These are phyloP conservation scores for Pachysolen tannophilus DNA, from an alignment of 805 yeast species.

Conservation along the genomic window DNA sequence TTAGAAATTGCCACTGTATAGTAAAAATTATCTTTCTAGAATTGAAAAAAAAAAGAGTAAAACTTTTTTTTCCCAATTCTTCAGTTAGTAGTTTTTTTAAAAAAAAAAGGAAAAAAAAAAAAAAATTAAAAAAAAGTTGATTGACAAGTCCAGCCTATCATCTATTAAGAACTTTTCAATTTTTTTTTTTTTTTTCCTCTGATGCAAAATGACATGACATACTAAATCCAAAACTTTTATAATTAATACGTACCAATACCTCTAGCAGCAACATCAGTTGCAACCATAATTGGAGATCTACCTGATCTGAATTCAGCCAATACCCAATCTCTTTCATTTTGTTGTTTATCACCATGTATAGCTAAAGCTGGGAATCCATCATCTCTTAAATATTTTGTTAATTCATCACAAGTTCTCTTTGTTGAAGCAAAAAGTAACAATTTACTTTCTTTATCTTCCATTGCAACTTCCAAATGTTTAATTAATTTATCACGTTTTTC, in stretches of 20 bases:
- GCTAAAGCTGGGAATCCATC: slow-evolving; percentile 99
- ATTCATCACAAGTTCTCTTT: slow-evolving; percentile 95
- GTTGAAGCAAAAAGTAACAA: slow-evolving; percentile 90
- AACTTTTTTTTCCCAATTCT: too few relatives aligned
- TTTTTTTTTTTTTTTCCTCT: too few relatives aligned
- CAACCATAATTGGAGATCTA: slow-evolving; percentile 94
- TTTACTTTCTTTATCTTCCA: slow-evolving; percentile 65
- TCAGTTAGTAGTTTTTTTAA: too few relatives aligned
- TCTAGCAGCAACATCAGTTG: slow-evolving; percentile 99
- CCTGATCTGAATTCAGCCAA: slow-evolving; percentile 87
- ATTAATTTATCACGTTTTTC: slow-evolving; percentile 90
- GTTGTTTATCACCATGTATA: slow-evolving; percentile 97
- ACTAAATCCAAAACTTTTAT: too few relatives aligned
- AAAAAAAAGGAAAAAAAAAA: too few relatives aligned
- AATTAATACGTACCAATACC: slow-evolving; percentile 87
- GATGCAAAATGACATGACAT: too few relatives aligned
- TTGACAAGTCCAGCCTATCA: too few relatives aligned
- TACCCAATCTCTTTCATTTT: slow-evolving; percentile 98
- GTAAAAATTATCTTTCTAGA: too few relatives aligned
- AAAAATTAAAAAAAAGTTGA: too few relatives aligned
- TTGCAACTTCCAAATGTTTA: slow-evolving; percentile 77
- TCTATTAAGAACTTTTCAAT: too few relatives aligned
- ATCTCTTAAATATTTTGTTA: slow-evolving; percentile 82
- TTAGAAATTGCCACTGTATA: too few relatives aligned
- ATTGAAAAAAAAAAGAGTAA: too few relatives aligned